These are phyloP conservation scores for Talaromyces sp. DNA, from an alignment of 2,329 filamentous ascomycete genomes.

Conservation along the genomic window DNA sequence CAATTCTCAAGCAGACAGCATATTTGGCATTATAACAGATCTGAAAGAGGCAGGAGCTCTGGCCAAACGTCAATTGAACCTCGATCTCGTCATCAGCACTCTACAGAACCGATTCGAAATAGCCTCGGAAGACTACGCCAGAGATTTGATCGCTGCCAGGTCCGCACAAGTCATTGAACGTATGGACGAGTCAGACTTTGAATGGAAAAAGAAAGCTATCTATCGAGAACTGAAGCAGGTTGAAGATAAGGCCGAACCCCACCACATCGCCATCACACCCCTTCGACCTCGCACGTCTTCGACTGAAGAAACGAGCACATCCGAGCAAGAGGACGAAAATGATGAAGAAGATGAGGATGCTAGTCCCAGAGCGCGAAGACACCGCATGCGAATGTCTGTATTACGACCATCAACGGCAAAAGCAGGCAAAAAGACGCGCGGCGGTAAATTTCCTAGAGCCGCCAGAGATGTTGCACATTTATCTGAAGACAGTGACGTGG, in stretches of 20 bases:
- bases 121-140: constrained; percentile 34
- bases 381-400: constrained; percentile 42
- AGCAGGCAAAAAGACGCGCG: constrained; percentile 30
- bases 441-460: constrained; percentile 5
- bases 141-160: constrained; percentile 34
- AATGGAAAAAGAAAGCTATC: constrained; percentile 42
- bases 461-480: constrained; percentile 23
- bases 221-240: constrained; percentile 40
- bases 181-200: constrained; percentile 36
- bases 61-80: constrained; percentile 39
- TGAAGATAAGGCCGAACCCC: constrained; percentile 27
- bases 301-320: constrained; percentile 29
- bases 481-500: constrained; percentile 31
- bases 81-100: constrained; percentile 33
- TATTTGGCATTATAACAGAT: constrained; percentile 38
- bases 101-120: constrained; percentile 35
- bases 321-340: constrained; percentile 15
- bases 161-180: constrained; percentile 32
- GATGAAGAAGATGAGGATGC: constrained; percentile 26
- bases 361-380: constrained; percentile 25
- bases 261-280: constrained; percentile 32
- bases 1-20: constrained; percentile 34
- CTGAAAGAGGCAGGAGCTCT: constrained; percentile 40
- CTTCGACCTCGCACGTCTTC: constrained; percentile 28
- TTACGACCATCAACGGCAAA: constrained; percentile 44